Base-by-base conservation (phyloP, 371 early-diverging fungal genomes). In the Syncephalastrum contaminatum region DNA sequence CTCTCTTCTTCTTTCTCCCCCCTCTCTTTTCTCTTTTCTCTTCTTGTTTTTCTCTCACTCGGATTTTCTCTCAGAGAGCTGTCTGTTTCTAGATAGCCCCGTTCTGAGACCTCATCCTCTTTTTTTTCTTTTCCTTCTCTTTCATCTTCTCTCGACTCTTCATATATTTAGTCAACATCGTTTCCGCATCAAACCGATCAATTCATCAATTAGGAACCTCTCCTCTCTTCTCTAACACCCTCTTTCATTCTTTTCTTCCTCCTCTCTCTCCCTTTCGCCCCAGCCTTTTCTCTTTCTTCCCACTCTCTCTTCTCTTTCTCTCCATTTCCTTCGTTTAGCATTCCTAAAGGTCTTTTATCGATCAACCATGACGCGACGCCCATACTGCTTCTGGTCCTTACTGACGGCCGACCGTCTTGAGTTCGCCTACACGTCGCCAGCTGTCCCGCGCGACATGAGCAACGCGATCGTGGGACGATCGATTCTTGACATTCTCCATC, bases 401-500 rank as follows among this genome's bases (percentile, higher is more conserved):
- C 48, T 76, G 48, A 63, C 69, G 1, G 19, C 54, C 8, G 48
- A 51, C 18, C 30, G 49, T 20, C 54, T 76, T n/a, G 45, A 56
- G 16, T 65, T 76, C 48, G 46, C 73, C 15, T 60, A 63, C 47
- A 42, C 56, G 42, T 62, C 76, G 12, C 53, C 44, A 16, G 51
- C 57, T 21, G 4, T 66, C 51, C 39, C 53, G 21, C 19, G 45
- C 48, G 47, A 53, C 43, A 58, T 57, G 15, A 25, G 41, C 15
- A 45, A 8, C 20, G 24, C 20, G 22, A 50, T 72, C 15, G 40
- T 59, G 27, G 76, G 75, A 19, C 64, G 66, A 39, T 81, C 81
- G 4, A 70, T 86, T 50, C 79, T 80, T 56, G 79, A 82, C 48
- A 68, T 82, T 44, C 74, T 86, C 54, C 86, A 84, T 61, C 84